These are phyloP conservation scores for Rhodotorula sp. DNA, from an alignment of 1,284 basidiomycete genomes.

Conservation along the genomic window DNA sequence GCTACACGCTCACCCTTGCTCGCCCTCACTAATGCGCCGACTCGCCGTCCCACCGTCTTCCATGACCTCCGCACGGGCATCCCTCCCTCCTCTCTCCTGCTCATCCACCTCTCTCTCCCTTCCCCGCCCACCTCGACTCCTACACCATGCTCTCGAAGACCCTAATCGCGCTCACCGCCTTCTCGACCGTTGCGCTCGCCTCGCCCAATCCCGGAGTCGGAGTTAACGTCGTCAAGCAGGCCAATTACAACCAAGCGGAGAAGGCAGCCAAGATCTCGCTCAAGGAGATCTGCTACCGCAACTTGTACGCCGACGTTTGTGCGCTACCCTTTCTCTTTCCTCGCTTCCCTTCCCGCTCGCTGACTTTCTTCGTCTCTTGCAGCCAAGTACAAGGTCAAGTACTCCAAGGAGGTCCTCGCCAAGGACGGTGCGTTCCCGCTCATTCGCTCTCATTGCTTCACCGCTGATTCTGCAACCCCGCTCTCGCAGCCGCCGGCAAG, in stretches of 20 bases:
- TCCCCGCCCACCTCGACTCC: background rate
- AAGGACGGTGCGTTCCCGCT: constrained; percentile 4
- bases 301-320: constrained; percentile 12
- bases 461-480: background rate
- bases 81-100: background rate
- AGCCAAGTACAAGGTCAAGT: constrained; percentile 6
- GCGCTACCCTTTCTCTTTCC: background rate
- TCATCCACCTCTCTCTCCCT: background rate
- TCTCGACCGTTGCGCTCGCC: background rate
- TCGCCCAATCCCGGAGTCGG: background rate
- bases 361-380: background rate
- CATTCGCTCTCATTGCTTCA: background rate
- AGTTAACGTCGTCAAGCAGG: constrained; percentile 1
- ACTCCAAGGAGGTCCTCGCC: constrained; percentile 8
- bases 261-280: background rate
- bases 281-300: constrained; percentile 18
- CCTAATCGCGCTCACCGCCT: background rate
- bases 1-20: too few relatives aligned
- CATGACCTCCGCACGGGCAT: background rate
- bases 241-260: background rate
- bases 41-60: too few relatives aligned
- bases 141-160: background rate
- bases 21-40: too few relatives aligned
- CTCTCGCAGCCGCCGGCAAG: background rate
- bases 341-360: too few relatives aligned